Evolutionary conservation across 2,329 filamentous ascomycete genomes (phyloP), one percentile per base, ranked within the genome.

Genomic region (Aspergillus sp.): DNA sequence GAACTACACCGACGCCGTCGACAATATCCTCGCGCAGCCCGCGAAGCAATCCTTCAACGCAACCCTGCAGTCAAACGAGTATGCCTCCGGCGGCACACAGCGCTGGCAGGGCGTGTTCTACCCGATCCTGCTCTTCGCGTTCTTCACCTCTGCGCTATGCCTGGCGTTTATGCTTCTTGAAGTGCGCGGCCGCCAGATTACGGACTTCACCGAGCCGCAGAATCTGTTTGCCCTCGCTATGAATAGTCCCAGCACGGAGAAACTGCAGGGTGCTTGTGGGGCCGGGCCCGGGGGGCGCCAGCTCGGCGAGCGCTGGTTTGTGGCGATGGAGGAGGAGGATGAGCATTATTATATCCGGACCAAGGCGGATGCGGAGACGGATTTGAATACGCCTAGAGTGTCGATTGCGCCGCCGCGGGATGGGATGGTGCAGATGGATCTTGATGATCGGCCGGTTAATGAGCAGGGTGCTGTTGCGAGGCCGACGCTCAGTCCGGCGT

Each of bases 151-250:
- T 68, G 58, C 87, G 24, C 76, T 87, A 40, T 89, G 88, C 56
- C 75, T 91, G 0, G 66, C 77, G 2, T 91, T 91, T 73, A 80
- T 88, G 61, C 70, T 88, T 51, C 68, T 83, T 47, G 78, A 84
- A 53, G 67, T 82, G 61, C 69, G 77, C 5, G 77, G 77, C 0
- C 83, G 84, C 1, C 81, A 90, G 20, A 84, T 93, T 7, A 92
- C 88, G 1, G 90, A 93, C 74, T 92, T 89, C 68, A 89, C 86
- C 0, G 89, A 93, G 66, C 88, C 89, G 1, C 85, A 88, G 54
- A 92, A 92, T 68, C 75, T 92, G 2, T 92, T 93, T 66, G 79
- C 86, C 0, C 74, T 92, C 0, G 87, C 89, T 2, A 79, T 93
- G 52, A 91, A 91, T 67, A 83, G 79, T 24, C 84, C 84, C 0